Base-by-base conservation (phyloP, 2,329 filamentous ascomycete species). In the Calonectria pseudoturangicola region DNA sequence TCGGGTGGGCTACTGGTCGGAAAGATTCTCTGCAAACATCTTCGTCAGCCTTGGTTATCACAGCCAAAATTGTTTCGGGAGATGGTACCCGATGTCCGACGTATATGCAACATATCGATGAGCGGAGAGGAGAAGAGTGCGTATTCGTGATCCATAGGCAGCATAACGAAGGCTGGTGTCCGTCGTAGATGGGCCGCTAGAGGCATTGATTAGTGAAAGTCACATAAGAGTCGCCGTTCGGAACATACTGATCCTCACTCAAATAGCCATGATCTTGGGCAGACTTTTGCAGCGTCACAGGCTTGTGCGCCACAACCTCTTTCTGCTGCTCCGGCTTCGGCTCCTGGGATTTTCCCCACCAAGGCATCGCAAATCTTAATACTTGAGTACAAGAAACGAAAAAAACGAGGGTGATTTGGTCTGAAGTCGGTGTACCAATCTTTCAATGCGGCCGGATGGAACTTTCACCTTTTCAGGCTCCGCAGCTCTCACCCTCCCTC, bases 31-130 rank as follows among this genome's bases (percentile, higher is more conserved):
- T 36, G 33, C 10, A 36, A 36, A 36, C 10, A 12, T 36, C 33
- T 36, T 36, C 33, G 12, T 36, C 10, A 36, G 33, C 33, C 33
- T 36, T 36, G 6, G 6, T 36, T 36, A 36, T 36, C 33, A 13
- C 33, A 36, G 33, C 33, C 33, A 36, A 36, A 36, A 36, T 9
- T 13, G 10, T 36, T 6, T 36, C 33, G 33, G 33, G 33, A 9
- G 33, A 10, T 12, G 3, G 12, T 36, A 36, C 33, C 33, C 97
- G 75, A 99, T 96, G 81, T 98, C 96, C 25, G 93, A 96, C 0
- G 97, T 98, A 84, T 99, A 99, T 70, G 97, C 97, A 62, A 99
- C 95, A 81, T 99, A 99, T 80, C 97, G 93, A 81, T 98, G 97
- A 4, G 96, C 96, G 18, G 94, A 95, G 78, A 96, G 88, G 80